Evolutionary conservation across 2,329 filamentous ascomycete genomes (phyloP).

Genomic region (Knufia petricola): DNA sequence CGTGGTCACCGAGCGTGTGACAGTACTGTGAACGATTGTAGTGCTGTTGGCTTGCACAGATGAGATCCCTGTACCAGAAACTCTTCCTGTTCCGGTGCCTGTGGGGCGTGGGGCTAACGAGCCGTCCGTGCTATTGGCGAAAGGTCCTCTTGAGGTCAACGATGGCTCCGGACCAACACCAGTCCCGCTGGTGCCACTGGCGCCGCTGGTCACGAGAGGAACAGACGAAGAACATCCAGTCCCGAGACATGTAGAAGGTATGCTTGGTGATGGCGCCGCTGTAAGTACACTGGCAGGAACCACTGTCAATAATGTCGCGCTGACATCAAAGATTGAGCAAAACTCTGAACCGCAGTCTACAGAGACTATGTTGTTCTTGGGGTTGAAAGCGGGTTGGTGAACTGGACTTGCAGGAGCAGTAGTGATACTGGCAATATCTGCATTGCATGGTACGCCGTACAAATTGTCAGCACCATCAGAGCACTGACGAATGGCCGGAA

Average conservation of each 20-base stretch:
- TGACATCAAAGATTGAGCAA: conserved; percentile 6
- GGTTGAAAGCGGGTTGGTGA: neutral
- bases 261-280: neutral
- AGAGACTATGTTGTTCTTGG: neutral
- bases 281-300: neutral
- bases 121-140: conserved; percentile 1
- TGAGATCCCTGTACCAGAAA: neutral
- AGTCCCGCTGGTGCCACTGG: too few relatives aligned
- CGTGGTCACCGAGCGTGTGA: conserved; percentile 4
- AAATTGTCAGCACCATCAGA: neutral
- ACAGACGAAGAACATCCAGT: neutral
- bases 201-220: neutral
- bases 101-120: neutral
- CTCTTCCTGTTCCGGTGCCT: neutral
- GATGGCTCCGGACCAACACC: neutral
- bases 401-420: neutral
- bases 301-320: neutral
- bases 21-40: neutral
- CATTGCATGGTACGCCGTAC: neutral
- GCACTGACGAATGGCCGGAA: neutral
- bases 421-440: neutral
- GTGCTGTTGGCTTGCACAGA: conserved; percentile 5
- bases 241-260: neutral
- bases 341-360: neutral
- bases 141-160: neutral